A percentile compares a stretch with the other conserved stretches of the same genome.
Evolutionary conservation across 371 early-diverging fungal species (phyloP).

Genomic region (Syncephalastrum monosporum): DNA sequence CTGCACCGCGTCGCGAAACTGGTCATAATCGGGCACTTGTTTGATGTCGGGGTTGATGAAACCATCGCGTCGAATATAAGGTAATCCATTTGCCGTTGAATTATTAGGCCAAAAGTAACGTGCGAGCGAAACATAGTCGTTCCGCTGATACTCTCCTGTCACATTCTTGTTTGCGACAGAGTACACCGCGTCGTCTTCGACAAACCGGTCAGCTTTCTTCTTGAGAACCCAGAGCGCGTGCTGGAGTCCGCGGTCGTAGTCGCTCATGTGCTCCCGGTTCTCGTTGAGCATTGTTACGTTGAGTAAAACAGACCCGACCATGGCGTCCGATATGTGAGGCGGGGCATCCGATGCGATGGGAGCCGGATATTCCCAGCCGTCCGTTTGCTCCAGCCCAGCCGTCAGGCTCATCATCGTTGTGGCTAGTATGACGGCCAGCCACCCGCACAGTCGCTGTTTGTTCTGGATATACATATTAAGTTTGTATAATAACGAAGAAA

Average conservation of each 20-base stretch:
- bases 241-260: slow-evolving; percentile 24
- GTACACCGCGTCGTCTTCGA: slow-evolving; percentile 32
- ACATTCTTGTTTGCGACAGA: slow-evolving; percentile 48
- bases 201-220: slow-evolving; percentile 19
- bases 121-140: slow-evolving; percentile 58
- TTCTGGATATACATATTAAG: too few species aligned
- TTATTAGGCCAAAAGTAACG: slow-evolving; percentile 53
- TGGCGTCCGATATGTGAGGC: slow-evolving; percentile 7
- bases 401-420: too few species aligned
- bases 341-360: slow-evolving; percentile 19
- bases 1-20: slow-evolving; percentile 37
- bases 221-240: slow-evolving; percentile 29
- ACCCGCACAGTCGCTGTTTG: too few species aligned
- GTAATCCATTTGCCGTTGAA: slow-evolving; percentile 34
- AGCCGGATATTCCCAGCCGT: slow-evolving; percentile 18
- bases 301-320: background rate
- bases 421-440: too few species aligned
- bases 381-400: too few species aligned
- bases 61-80: slow-evolving; percentile 50
- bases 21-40: slow-evolving; percentile 38
- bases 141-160: slow-evolving; percentile 22
- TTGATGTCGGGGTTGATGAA: slow-evolving; percentile 52
- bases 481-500: too few species aligned
- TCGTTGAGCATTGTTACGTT: slow-evolving; percentile 5
- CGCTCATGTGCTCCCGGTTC: slow-evolving; percentile 21